Percentiles rank a stretch among this genome's conserved stretches.
phyloP scores from a whole-genome alignment of 2,329 filamentous ascomycete genomes.

The Aspergillus sp. region DNA sequence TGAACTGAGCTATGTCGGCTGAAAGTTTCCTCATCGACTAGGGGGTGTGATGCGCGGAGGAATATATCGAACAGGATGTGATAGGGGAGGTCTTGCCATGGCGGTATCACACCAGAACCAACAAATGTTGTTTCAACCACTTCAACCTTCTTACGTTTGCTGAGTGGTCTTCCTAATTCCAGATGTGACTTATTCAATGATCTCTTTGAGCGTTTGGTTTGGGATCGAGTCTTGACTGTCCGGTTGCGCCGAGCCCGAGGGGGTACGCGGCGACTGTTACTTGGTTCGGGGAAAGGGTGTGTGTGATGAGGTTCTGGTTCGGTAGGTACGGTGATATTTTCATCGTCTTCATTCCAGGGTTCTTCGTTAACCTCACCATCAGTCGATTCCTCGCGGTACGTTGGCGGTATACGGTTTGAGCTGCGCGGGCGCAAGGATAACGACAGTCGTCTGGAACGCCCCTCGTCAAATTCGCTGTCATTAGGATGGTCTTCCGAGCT shows the following conservation, averaged over 20 bases:
- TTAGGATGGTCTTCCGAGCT: slow-evolving; percentile 24
- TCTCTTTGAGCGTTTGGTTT: slow-evolving; percentile 15
- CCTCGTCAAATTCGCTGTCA: slow-evolving; percentile 8
- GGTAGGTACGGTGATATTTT: slow-evolving; percentile 1
- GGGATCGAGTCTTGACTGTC: slow-evolving; percentile 12
- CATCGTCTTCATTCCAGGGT: slow-evolving; percentile 7
- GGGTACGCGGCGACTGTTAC: slow-evolving; percentile 3
- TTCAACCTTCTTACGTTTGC: slow-evolving; percentile 22
- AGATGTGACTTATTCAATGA: slow-evolving; percentile 7
- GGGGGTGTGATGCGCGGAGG: slow-evolving; percentile 57
- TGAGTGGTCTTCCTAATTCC: slow-evolving; percentile 16
- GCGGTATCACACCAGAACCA: slow-evolving; percentile 41
- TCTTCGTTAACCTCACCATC: slow-evolving; percentile 20
- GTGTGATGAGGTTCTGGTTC: slow-evolving; percentile 3
- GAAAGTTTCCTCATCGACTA: slow-evolving; percentile 38
- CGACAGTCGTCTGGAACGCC: slow-evolving; percentile 12
- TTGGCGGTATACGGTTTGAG: slow-evolving; percentile 17
- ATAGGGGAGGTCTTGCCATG: slow-evolving; percentile 62
- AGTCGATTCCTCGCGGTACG: slow-evolving; percentile 32
- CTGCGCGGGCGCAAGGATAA: slow-evolving; percentile 27
- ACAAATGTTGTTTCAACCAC: slow-evolving; percentile 10
- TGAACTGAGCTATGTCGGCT: slow-evolving; percentile 21
- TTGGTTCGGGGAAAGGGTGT: slow-evolving; percentile 6
- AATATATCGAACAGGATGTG: slow-evolving; percentile 68
- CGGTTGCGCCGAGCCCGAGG: slow-evolving; percentile 11